These are phyloP conservation scores for Verticillium tricorpus DNA, from an alignment of 2,329 filamentous ascomycete species.

Conservation along the genomic window DNA sequence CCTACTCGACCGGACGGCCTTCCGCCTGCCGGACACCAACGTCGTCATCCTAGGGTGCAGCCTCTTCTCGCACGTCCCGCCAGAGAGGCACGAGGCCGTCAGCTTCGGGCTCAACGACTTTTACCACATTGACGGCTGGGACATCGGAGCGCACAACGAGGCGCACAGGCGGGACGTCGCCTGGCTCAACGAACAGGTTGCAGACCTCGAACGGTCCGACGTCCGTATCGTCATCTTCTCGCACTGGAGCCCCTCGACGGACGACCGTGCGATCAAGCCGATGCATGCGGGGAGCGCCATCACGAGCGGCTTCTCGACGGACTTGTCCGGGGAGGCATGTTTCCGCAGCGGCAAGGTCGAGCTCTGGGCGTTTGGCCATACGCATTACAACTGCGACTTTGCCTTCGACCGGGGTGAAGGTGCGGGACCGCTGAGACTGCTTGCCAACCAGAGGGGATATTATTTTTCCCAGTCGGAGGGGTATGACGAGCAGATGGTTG, in stretches of 20 bases:
- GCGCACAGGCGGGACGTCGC: constrained; percentile 32
- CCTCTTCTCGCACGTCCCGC: constrained; percentile 43
- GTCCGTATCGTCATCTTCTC: constrained; percentile 31
- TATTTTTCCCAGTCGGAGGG: too few relatives aligned
- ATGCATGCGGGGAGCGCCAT: constrained; percentile 24
- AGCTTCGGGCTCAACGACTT: constrained; percentile 47
- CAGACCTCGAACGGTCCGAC: constrained; percentile 15
- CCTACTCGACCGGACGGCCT: constrained; percentile 28
- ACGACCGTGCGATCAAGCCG: constrained; percentile 24
- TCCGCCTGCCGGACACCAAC: constrained; percentile 16
- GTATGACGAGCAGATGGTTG: too few relatives aligned
- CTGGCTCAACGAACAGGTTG: constrained; percentile 37
- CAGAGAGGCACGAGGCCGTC: constrained; percentile 30
- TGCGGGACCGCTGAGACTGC: constrained; percentile 22
- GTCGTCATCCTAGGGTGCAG: constrained; percentile 31
- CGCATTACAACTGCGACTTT: constrained; percentile 26
- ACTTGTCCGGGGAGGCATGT: constrained; percentile 31
- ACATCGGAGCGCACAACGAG: constrained; percentile 28
- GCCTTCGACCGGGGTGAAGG: constrained; percentile 13
- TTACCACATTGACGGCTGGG: constrained; percentile 37
- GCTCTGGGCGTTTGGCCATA: constrained; percentile 44
- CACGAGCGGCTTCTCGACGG: constrained; percentile 32
- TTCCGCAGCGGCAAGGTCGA: constrained; percentile 30
- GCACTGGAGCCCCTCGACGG: constrained; percentile 13
- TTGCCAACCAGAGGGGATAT: constrained; percentile 36